A percentile compares a stretch with the other conserved stretches of the same genome.
These are phyloP conservation scores for Iberis amara DNA, from an alignment of 441 rosid genomes.

Conservation along the genomic window DNA sequence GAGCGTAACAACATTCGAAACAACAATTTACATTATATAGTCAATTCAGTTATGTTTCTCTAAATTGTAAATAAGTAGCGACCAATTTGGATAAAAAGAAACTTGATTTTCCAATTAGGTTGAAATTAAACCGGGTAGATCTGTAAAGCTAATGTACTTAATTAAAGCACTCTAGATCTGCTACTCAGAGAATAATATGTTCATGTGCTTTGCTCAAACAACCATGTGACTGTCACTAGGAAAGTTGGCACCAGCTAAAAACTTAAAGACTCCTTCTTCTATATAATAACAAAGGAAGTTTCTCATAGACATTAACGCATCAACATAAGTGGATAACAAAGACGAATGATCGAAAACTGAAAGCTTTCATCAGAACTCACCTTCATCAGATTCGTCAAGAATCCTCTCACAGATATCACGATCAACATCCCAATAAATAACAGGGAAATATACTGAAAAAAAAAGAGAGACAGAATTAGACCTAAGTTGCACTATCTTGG, in stretches of 20 bases:
- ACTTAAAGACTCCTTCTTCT: neutral
- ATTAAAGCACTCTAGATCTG: neutral
- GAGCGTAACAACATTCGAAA: constrained; percentile 7
- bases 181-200: neutral
- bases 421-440: constrained; percentile 91
- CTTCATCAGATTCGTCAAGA: constrained; percentile 96
- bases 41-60: constrained; percentile 11
- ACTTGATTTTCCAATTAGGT: neutral
- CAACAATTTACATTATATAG: neutral
- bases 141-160: neutral
- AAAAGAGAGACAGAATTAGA: constrained; percentile 22
- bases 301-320: neutral
- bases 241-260: neutral
- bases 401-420: constrained; percentile 92
- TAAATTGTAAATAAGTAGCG: neutral
- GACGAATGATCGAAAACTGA: neutral
- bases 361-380: constrained; percentile 34
- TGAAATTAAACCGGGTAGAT: neutral
- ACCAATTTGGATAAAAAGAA: neutral
- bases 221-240: neutral
- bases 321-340: neutral
- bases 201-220: constrained; percentile 2
- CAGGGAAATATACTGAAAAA: constrained; percentile 83
- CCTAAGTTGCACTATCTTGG: constrained; percentile 1
- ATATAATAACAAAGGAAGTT: neutral